These are phyloP conservation scores for Vitis rotundifolia DNA, from an alignment of 164 flowering plant species.

Conservation along the genomic window DNA sequence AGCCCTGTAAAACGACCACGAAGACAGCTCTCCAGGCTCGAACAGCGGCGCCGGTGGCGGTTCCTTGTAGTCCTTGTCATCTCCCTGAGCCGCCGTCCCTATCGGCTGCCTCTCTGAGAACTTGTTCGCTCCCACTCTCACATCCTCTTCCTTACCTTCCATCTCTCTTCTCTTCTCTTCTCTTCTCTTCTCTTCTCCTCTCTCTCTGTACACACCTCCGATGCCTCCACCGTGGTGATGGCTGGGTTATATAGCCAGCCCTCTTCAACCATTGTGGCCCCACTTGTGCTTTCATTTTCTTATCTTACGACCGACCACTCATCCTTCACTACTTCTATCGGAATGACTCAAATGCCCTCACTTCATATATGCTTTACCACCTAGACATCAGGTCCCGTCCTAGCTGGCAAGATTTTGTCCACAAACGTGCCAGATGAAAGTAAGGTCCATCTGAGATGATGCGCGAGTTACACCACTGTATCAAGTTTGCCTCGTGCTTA, in stretches of 20 bases:
- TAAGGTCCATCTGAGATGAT: no score
- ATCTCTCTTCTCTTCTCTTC: conserved; percentile 12
- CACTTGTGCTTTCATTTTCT: not conserved
- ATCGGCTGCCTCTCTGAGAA: conserved; percentile 50
- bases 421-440: no score
- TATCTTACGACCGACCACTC: conserved; percentile 26
- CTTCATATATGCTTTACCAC: no score
- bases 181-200: not conserved
- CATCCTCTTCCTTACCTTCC: conserved; percentile 60
- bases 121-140: conserved; percentile 49
- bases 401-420: no score
- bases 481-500: no score
- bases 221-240: no score
- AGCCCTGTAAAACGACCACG: conserved; percentile 79
- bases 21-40: conserved; percentile 45
- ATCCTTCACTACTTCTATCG: not conserved
- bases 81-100: conserved; percentile 49
- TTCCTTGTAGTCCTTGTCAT: conserved; percentile 51
- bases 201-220: not conserved
- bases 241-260: no score
- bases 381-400: no score
- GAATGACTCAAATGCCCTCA: no score
- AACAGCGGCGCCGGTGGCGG: conserved; percentile 56
- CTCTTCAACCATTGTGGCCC: no score
- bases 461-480: no score